Base-by-base conservation (phyloP, 352 stramenopile genomes). In the Pythium rhizo-oryzae region DNA sequence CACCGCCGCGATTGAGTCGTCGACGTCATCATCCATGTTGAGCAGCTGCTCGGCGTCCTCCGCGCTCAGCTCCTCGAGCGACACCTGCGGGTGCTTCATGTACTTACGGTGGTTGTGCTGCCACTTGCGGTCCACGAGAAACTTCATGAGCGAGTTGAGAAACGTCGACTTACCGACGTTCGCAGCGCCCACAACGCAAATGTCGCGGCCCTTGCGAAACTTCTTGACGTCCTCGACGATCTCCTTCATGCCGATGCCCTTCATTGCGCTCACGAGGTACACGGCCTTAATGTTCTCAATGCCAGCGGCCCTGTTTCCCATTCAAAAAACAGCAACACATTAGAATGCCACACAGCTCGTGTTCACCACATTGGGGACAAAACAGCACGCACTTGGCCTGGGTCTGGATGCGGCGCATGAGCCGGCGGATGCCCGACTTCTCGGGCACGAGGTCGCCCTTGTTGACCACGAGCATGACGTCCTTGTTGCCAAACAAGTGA, bases 111-210 rank as follows among this genome's bases (percentile, higher is more conserved):
- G 85, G 74, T 93, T 93, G 69, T 93, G 85, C 65, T 92, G 80
- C 85, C 85, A 93, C 74, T 93, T 93, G 68, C 84, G 83, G 41
- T 91, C 82, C 37, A 87, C 74, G n/a, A 95, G 58, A 47, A 84
- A 85, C 55, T 90, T 82, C 69, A 98, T 80, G 58, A 97, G 85
- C 50, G 89, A 87, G 77, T 98, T 98, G 25, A 98, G 76, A 66
- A 98, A 98, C 51, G 90, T 97, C 58, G 82, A 95, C 74, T 98
- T 98, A 65, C 93, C 93, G 9, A 96, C 93, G 70, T 98, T 98
- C 19, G 92, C 93, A 9, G 92, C 89, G 37, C 93, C 93, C 4
- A 98, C 84, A 0, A 98, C 89, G 74, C 95, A 97, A 25, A 98
- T 79, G 67, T 97, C 92, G 15, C 89, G 79, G 33, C 85, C 81